Evolutionary conservation across 1,284 basidiomycete species (phyloP).

Genomic region (Austroboletus novae-zelandiae): DNA sequence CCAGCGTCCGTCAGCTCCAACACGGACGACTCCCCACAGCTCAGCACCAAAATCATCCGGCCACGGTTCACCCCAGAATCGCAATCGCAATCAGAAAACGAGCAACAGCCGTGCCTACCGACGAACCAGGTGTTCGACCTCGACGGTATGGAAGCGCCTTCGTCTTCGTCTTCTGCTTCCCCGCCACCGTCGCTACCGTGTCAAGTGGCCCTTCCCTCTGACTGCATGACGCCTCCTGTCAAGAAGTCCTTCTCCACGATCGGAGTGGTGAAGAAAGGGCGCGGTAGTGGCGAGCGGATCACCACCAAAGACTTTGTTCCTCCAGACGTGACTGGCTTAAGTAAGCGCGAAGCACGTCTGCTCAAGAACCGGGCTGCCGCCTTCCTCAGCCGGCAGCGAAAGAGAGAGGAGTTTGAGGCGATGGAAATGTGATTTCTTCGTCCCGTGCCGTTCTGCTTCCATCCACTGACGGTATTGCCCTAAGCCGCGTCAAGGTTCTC

Average conservation of each 20-base stretch:
- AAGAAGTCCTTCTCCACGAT: constrained; percentile 47
- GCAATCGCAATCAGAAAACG: constrained; percentile 37
- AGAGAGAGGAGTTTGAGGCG: constrained; percentile 87
- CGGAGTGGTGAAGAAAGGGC: constrained; percentile 53
- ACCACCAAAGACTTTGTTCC: constrained; percentile 82
- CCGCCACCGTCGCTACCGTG: constrained; percentile 36
- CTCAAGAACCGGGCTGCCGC: constrained; percentile 92
- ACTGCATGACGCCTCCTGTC: constrained; percentile 19
- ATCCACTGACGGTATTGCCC: constrained; percentile 18
- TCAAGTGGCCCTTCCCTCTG: constrained; percentile 28
- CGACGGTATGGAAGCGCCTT: constrained; percentile 31
- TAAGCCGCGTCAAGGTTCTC: constrained; percentile 48
- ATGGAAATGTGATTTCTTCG: constrained; percentile 71
- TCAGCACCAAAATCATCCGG: constrained; percentile 47
- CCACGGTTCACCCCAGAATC: constrained; percentile 47
- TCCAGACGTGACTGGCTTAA: constrained; percentile 83
- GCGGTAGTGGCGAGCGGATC: constrained; percentile 60
- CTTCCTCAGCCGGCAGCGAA: constrained; percentile 85
- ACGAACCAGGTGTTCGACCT: constrained; percentile 72
- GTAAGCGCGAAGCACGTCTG: constrained; percentile 85
- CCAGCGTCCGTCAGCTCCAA: constrained; percentile 47
- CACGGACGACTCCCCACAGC: constrained; percentile 45
- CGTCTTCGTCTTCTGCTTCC: constrained; percentile 35
- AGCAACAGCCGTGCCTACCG: constrained; percentile 57
- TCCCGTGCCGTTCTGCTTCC: constrained; percentile 16